phyloP scores from a whole-genome alignment of 768 basidiomycete species.

The Tylopilus vinaceipallidus region DNA sequence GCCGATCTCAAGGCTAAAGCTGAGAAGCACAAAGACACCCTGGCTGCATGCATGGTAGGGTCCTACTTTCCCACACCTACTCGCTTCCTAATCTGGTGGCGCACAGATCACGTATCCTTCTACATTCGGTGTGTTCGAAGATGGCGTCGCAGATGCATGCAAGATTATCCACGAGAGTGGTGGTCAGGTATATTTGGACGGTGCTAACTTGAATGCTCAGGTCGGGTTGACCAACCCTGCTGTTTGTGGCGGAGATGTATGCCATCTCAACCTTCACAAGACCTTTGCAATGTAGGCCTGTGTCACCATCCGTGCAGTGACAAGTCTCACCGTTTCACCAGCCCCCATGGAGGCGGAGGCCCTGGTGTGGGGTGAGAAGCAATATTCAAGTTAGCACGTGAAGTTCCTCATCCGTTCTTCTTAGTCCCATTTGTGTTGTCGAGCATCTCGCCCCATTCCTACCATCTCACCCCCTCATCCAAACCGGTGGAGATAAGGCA shows the following conservation, averaged over 20 bases:
- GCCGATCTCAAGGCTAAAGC: conserved; percentile 85
- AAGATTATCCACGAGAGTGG: conserved; percentile 92
- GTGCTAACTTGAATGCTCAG: conserved; percentile 93
- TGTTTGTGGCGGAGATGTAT: conserved; percentile 96
- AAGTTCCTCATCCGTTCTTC: conserved; percentile 3
- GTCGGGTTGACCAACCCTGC: conserved; percentile 91
- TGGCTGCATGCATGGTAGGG: conserved; percentile 93
- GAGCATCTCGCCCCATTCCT: conserved; percentile 94
- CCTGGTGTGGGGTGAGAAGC: conserved; percentile 82
- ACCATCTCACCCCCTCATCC: conserved; percentile 78
- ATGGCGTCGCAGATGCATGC: conserved; percentile 86
- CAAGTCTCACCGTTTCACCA: conserved; percentile 27
- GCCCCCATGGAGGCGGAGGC: conserved; percentile 96
- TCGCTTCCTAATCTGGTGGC: conserved; percentile 9
- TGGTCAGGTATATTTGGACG: conserved; percentile 96
- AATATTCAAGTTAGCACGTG: background rate
- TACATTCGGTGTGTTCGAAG: conserved; percentile 97
- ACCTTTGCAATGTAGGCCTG: conserved; percentile 85
- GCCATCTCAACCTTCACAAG: conserved; percentile 98
- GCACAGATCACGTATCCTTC: conserved; percentile 91
- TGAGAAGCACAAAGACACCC: conserved; percentile 83
- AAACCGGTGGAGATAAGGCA: conserved; percentile 61
- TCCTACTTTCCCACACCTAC: conserved; percentile 8
- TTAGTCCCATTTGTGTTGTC: conserved; percentile 88
- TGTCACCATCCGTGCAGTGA: background rate